Base-by-base conservation (phyloP, 768 basidiomycete genomes). In the Mrakia blollopis region DNA sequence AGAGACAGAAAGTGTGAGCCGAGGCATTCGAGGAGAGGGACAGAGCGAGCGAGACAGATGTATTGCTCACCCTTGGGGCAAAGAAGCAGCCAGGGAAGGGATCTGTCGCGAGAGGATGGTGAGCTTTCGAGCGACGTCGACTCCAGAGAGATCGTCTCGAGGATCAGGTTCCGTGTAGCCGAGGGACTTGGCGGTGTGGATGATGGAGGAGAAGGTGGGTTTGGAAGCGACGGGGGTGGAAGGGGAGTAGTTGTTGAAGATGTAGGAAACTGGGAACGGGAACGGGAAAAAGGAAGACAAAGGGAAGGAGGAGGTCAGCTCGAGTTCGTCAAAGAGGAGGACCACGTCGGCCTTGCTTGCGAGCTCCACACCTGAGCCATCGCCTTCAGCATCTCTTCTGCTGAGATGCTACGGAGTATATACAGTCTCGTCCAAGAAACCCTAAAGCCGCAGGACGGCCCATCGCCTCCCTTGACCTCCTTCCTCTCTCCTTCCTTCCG, bases 161-260 rank as follows among this genome's bases (percentile, higher is more conserved):
- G 97, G 97, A 83, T 99, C 93, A 8, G 97, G 97, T 86, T 99
- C 97, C 28, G 97, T 99, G 85, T 95, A 99, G 1, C 97, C 97
- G 80, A 93, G 92, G 81, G 92, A 91, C 68, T 93, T 90, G 7
- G 97, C 97, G 52, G 89, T 83, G 77, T 88, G 88, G 74, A 99
- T 96, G 50, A 98, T 90, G 35, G 92, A 90, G 7, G 94, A 96
- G 85, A 99, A 98, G 18, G 77, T 44, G 21, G 72, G 72, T 25
- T 73, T 67, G 37, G 50, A 16, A 6, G 47, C 21, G 52, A 65
- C 52, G 16, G 77, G 77, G 3, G 23, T 47, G 6, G 88, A 89
- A 6, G 89, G 90, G 3, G 92, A 90, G 85, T 94, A 93, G 79
- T 94, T 90, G 85, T 98, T 98, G 88, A 99, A 99, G 85, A 99